Base-by-base conservation (phyloP, 345 rosid genomes). In the Chamaenerion angustifolium region DNA sequence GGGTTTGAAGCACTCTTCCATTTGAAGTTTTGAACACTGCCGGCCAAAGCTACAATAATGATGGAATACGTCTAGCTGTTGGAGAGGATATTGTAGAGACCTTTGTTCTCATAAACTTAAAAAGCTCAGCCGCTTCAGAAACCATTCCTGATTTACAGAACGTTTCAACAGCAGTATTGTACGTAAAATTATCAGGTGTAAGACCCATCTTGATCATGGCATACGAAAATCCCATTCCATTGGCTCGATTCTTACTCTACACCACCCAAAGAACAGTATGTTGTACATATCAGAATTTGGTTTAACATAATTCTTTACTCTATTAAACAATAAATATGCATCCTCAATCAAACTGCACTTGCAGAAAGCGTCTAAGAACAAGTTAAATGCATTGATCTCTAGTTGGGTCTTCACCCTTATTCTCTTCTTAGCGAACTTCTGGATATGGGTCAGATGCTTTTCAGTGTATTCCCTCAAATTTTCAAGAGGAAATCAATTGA, bases 321-420 rank as follows among this genome's bases (percentile, higher is more conserved):
- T 74, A 52, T 48, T 68, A 64, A 83, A 58, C 77, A 87, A 9
- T 21, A 52, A 62, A 52, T 78, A 86, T 10, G 83, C 94, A 43
- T 87, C 84, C 59, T 78, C 75, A 0, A 84, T 81, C 58, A 84
- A 61, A 64, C 88, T 63, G 62, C 94, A 84, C 71, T 87, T 87
- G 55, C 96, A 92, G 61, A 87, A 53, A 61, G 95, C 77, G 72
- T 92, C 96, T 52, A 87, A 67, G 43, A 83, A 64, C 77, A 87
- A 66, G 60, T 87, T 92, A 10, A 92, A 71, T 7, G 95, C 90
- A 23, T 87, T 88, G 43, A 87, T 74, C 71, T 92, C 96, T 0
- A 90, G 90, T 64, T 82, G 96, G 0, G 85, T 92, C 76, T 82
- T 87, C 60, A 84, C 85, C 72, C 83, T 76, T 56, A 84, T 74